Conservation (phyloP, 2,329 filamentous ascomycete genomes). For the Aspergillus melleus region DNA sequence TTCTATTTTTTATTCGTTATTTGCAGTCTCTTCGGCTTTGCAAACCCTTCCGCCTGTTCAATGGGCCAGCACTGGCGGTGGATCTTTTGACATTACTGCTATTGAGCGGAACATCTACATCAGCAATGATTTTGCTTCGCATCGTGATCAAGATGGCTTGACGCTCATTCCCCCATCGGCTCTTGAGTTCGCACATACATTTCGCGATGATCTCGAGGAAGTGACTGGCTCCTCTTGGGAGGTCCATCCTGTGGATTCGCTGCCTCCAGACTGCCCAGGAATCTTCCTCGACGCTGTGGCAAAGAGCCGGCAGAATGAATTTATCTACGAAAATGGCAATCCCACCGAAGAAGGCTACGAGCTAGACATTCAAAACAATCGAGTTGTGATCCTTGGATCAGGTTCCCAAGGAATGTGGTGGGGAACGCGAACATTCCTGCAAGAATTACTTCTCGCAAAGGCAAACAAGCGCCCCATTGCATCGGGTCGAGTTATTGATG, state of each 20-base stretch:
- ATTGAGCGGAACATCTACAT: conserved; percentile 38
- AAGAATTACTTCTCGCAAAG: conserved; percentile 45
- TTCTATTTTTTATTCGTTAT: neutral
- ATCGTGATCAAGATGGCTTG: conserved; percentile 46
- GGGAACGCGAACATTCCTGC: conserved; percentile 58
- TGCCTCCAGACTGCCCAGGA: conserved; percentile 37
- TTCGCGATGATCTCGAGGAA: conserved; percentile 46
- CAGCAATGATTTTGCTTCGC: conserved; percentile 38
- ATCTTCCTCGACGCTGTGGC: conserved; percentile 43
- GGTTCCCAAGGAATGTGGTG: conserved; percentile 59
- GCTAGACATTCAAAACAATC: conserved; percentile 37
- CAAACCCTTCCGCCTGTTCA: conserved; percentile 3
- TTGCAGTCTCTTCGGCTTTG: neutral
- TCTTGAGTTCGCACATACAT: conserved; percentile 50
- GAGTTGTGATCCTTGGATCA: conserved; percentile 52
- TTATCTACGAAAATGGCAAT: conserved; percentile 51
- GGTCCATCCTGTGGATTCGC: conserved; percentile 37
- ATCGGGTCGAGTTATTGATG: conserved; percentile 48
- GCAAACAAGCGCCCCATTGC: conserved; percentile 35
- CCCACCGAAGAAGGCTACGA: conserved; percentile 54
- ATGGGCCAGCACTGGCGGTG: neutral
- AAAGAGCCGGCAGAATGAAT: conserved; percentile 8
- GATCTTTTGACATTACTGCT: neutral
- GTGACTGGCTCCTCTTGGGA: conserved; percentile 46
- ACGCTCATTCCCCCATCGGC: conserved; percentile 55